These are phyloP conservation scores for Annona cherimola DNA, from an alignment of 164 flowering plant species.

Conservation along the genomic window DNA sequence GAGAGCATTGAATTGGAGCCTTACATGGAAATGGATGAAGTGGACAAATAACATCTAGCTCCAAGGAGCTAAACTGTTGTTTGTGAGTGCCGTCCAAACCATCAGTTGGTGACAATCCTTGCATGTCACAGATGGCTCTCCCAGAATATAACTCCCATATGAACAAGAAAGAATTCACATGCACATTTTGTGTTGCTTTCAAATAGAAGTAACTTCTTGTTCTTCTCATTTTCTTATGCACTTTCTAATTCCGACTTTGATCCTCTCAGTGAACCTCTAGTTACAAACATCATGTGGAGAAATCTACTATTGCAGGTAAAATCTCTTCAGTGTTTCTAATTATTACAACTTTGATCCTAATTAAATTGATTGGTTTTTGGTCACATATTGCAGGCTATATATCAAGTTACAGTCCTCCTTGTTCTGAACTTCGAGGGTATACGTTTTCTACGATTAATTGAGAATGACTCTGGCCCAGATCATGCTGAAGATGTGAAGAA, in stretches of 20 bases:
- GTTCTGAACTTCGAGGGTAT: slow-evolving; percentile 63
- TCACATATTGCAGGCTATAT: slow-evolving; percentile 53
- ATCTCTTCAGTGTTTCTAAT: neutral
- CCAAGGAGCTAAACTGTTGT: no score
- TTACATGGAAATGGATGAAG: no score
- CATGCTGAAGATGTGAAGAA: slow-evolving; percentile 63
- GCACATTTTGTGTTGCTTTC: neutral
- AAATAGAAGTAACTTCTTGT: no score
- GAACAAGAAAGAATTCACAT: neutral
- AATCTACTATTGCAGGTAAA: slow-evolving; percentile 78
- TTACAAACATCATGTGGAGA: slow-evolving; percentile 98
- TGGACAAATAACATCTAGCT: no score
- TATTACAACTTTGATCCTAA: neutral
- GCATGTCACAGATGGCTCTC: no score
- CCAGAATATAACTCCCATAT: neutral
- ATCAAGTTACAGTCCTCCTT: slow-evolving; percentile 88
- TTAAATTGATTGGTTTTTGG: neutral
- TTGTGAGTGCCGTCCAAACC: no score
- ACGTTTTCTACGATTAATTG: slow-evolving; percentile 32
- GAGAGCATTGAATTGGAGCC: neutral
- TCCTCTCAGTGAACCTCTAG: slow-evolving; percentile 70
- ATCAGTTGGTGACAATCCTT: no score
- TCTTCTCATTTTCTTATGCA: neutral
- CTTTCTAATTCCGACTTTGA: neutral
- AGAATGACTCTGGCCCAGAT: slow-evolving; percentile 20